A percentile compares a stretch with the other conserved stretches of the same genome.
Evolutionary conservation across 2,329 filamentous ascomycete species (phyloP).

Genomic region (Pseudogymnoascus sp.): DNA sequence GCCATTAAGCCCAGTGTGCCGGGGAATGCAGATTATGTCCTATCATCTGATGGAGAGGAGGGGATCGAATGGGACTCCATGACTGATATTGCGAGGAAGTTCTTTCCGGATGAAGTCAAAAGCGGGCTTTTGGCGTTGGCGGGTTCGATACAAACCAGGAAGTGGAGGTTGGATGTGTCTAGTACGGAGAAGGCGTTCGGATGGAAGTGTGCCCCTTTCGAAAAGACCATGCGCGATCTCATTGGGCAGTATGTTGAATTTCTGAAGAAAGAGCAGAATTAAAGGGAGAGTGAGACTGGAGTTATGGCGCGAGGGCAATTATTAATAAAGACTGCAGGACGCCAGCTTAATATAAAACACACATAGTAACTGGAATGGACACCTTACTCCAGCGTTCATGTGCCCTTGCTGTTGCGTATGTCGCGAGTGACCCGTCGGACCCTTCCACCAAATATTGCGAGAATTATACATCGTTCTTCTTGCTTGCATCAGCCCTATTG

Average conservation of each 20-base stretch:
- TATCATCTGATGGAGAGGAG: constrained; percentile 9
- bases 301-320: background rate
- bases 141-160: constrained; percentile 24
- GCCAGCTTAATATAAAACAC: background rate
- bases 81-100: constrained; percentile 29
- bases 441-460: background rate
- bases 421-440: background rate
- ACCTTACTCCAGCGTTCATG: background rate
- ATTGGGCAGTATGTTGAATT: constrained; percentile 30
- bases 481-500: background rate
- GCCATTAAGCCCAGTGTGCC: background rate
- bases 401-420: background rate
- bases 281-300: background rate
- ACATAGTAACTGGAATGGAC: background rate
- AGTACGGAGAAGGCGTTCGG: constrained; percentile 29
- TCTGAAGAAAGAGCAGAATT: background rate
- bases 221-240: constrained; percentile 29
- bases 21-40: constrained; percentile 1
- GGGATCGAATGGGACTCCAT: constrained; percentile 32
- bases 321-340: background rate
- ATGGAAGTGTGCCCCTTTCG: constrained; percentile 26
- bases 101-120: constrained; percentile 26
- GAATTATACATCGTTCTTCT: background rate
- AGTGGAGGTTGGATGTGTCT: constrained; percentile 24
- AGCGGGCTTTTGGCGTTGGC: constrained; percentile 25